Evolutionary conservation across 768 basidiomycete species (phyloP).

Genomic region (Trichaptum fuscoviolaceum): DNA sequence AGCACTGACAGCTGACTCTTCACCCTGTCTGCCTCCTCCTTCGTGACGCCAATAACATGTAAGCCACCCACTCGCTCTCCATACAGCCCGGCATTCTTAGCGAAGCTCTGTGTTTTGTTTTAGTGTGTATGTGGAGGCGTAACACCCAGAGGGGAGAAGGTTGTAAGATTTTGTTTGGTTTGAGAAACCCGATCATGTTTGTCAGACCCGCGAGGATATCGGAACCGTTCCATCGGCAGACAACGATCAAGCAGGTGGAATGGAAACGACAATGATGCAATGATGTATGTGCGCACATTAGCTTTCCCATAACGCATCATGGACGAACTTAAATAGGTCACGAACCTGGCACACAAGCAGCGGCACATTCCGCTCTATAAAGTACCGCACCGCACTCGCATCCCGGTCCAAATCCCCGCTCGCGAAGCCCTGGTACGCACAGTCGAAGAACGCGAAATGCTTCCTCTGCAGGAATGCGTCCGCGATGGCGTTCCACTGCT

Average conservation of each 20-base stretch:
- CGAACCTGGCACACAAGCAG: conserved; percentile 85
- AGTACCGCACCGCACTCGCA: conserved; percentile 87
- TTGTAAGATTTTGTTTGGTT: not conserved
- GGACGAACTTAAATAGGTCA: conserved; percentile 4
- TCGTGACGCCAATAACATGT: conserved; percentile 63
- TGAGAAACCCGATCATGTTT: not conserved
- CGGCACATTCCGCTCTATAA: conserved; percentile 68
- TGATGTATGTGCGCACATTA: not conserved
- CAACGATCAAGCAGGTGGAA: not conserved
- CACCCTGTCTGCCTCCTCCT: conserved; percentile 66
- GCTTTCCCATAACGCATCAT: not conserved
- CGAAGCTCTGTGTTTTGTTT: conserved; percentile 67
- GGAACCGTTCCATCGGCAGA: not conserved
- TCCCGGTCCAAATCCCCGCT: conserved; percentile 89
- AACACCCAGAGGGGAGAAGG: not conserved
- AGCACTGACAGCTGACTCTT: conserved; percentile 89
- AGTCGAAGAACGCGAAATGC: conserved; percentile 92
- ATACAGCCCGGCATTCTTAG: conserved; percentile 95
- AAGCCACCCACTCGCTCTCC: conserved; percentile 94
- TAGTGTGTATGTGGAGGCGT: not conserved
- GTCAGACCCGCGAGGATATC: not conserved
- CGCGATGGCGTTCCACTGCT: conserved; percentile 81
- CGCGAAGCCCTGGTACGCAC: conserved; percentile 96
- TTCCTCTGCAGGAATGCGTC: conserved; percentile 62
- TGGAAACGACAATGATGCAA: not conserved